phyloP scores from a whole-genome alignment of 2,329 filamentous ascomycete genomes.

The Colletotrichum sp. region DNA sequence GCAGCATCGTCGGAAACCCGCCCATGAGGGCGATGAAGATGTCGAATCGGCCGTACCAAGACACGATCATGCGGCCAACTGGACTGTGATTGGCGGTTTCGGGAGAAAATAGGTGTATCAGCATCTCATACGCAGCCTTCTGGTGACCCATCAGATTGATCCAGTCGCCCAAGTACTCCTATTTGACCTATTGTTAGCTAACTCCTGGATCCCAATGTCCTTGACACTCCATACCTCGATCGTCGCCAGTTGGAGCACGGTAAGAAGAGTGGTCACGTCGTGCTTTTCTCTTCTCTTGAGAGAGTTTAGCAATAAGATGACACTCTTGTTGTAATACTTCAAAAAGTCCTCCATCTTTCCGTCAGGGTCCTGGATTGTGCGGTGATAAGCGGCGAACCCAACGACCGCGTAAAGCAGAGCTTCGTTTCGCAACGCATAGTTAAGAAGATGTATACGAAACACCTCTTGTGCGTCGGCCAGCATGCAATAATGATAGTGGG shows the following conservation, averaged over 20 bases:
- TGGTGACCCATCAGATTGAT: constrained; percentile 92
- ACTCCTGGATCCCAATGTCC: neutral
- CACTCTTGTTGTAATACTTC: constrained; percentile 87
- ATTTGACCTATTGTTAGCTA: constrained; percentile 18
- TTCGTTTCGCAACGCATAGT: constrained; percentile 75
- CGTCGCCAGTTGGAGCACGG: constrained; percentile 88
- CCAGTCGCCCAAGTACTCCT: constrained; percentile 97
- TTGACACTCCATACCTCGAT: constrained; percentile 73
- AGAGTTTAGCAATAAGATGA: constrained; percentile 75
- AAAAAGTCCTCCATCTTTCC: constrained; percentile 84
- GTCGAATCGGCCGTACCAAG: constrained; percentile 94
- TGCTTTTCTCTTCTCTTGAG: constrained; percentile 75
- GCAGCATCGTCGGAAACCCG: constrained; percentile 74
- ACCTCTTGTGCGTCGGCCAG: constrained; percentile 75
- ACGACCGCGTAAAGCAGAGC: constrained; percentile 86
- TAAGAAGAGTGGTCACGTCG: constrained; percentile 77
- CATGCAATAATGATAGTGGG: constrained; percentile 82
- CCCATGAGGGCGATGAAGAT: constrained; percentile 84
- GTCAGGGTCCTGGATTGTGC: constrained; percentile 71
- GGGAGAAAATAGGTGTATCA: constrained; percentile 79
- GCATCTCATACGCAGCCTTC: constrained; percentile 82
- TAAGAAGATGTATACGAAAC: constrained; percentile 73
- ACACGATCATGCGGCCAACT: constrained; percentile 74
- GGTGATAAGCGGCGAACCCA: constrained; percentile 88
- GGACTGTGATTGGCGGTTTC: constrained; percentile 74